Conservation (phyloP, 2,329 filamentous ascomycete genomes). For the Fusarium bulbicola region DNA sequence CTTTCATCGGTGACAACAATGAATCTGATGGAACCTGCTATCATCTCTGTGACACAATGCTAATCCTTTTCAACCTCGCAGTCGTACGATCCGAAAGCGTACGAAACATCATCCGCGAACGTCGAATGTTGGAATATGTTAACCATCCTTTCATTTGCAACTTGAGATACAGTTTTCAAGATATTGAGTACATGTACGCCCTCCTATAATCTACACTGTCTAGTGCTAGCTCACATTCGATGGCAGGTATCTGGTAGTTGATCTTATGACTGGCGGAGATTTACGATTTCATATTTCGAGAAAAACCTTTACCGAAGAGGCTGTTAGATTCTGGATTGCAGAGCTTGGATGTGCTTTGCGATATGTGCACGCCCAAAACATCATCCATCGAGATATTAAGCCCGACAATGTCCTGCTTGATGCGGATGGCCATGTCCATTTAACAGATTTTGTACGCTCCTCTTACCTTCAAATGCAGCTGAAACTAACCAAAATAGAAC, state of each 20-base stretch:
- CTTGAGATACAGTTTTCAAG: constrained; percentile 97
- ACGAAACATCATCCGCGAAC: constrained; percentile 96
- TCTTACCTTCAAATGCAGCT: neutral
- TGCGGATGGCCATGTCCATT: constrained; percentile 90
- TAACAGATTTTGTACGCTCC: constrained; percentile 89
- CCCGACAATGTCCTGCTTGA: constrained; percentile 91
- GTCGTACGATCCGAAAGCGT: constrained; percentile 98
- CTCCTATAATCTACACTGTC: neutral
- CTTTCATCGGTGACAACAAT: neutral
- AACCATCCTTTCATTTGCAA: constrained; percentile 99
- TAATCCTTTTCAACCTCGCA: constrained; percentile 51
- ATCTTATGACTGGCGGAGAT: constrained; percentile 97
- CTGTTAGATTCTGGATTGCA: constrained; percentile 95
- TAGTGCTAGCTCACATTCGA: constrained; percentile 27
- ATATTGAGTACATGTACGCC: constrained; percentile 95
- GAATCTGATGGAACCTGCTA: neutral
- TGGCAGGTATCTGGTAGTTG: constrained; percentile 90
- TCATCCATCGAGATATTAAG: constrained; percentile 91
- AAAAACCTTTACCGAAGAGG: constrained; percentile 97
- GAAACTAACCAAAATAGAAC: constrained; percentile 67
- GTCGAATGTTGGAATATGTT: constrained; percentile 96
- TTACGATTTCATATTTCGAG: constrained; percentile 96
- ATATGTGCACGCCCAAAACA: constrained; percentile 86
- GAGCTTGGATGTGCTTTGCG: constrained; percentile 90
- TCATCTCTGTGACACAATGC: constrained; percentile 16